These are phyloP conservation scores for Turnera subulata DNA, from an alignment of 345 rosid species.

Conservation along the genomic window DNA sequence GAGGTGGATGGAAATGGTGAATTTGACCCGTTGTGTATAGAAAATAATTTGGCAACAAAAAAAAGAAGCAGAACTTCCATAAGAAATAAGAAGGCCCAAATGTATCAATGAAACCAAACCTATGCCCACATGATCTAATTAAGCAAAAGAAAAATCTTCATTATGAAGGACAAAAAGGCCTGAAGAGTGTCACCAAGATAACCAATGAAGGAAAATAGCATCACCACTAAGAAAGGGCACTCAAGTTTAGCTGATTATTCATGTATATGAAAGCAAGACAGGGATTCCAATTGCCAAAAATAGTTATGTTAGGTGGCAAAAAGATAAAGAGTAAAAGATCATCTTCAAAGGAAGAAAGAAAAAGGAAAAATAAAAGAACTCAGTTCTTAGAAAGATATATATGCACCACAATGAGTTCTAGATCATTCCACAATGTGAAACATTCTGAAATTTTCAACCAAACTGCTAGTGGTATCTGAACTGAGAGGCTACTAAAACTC, in stretches of 20 bases:
- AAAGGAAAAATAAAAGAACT: constrained; percentile 3
- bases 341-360: no score
- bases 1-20: constrained; percentile 8
- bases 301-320: no score
- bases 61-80: not conserved
- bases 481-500: not conserved
- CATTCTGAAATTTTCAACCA: not conserved
- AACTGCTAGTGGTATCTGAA: not conserved
- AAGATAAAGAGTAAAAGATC: no score
- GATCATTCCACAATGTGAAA: not conserved
- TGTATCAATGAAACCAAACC: not conserved
- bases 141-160: not conserved
- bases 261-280: not conserved
- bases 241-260: not conserved
- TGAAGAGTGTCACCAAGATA: not conserved
- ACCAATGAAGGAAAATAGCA: not conserved
- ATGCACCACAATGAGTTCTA: no score
- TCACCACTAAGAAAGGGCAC: not conserved
- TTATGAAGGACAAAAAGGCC: no score
- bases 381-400: no score
- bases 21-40: constrained; percentile 3
- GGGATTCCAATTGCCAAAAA: not conserved
- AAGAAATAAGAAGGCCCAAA: not conserved
- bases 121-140: not conserved
- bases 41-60: not conserved